These are phyloP conservation scores for Podospora didyma DNA, from an alignment of 495 filamentous ascomycete genomes.

Conservation along the genomic window DNA sequence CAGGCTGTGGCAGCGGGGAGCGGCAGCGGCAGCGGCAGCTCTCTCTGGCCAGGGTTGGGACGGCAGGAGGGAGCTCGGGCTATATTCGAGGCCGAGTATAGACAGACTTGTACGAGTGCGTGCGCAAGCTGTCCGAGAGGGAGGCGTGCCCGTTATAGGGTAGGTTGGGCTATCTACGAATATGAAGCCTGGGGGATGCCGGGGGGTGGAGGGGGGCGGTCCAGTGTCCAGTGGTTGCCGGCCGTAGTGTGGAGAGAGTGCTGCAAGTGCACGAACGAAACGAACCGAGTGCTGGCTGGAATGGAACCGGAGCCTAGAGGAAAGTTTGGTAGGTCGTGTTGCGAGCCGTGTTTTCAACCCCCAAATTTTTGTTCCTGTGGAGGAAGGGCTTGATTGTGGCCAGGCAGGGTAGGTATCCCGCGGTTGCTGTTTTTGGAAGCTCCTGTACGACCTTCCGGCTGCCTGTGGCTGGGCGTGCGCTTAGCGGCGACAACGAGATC, in stretches of 20 bases:
- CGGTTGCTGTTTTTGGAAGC: slow-evolving; percentile 36
- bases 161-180: slow-evolving; percentile 4
- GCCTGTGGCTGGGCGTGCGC: slow-evolving; percentile 13
- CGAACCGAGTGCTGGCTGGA: slow-evolving; percentile 25
- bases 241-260: slow-evolving; percentile 22
- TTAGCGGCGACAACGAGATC: slow-evolving; percentile 21
- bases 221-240: slow-evolving; percentile 18
- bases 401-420: slow-evolving; percentile 22
- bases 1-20: slow-evolving; percentile 17
- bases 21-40: slow-evolving; percentile 17
- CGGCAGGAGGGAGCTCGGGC: slow-evolving; percentile 22
- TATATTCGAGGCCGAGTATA: slow-evolving; percentile 20
- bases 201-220: slow-evolving; percentile 4
- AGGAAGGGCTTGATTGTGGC: slow-evolving; percentile 23
- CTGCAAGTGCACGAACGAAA: slow-evolving; percentile 33
- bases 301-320: slow-evolving; percentile 27
- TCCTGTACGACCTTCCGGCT: slow-evolving; percentile 30
- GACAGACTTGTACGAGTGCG: background rate
- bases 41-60: slow-evolving; percentile 16
- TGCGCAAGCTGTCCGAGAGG: background rate
- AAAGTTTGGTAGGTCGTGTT: slow-evolving; percentile 26
- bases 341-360: slow-evolving; percentile 25
- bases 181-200: slow-evolving; percentile 3
- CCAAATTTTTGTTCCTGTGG: slow-evolving; percentile 32
- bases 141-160: slow-evolving; percentile 2